Conservation (phyloP, 1,139 yeast genomes). For the Lipomyces yarrowii region DNA sequence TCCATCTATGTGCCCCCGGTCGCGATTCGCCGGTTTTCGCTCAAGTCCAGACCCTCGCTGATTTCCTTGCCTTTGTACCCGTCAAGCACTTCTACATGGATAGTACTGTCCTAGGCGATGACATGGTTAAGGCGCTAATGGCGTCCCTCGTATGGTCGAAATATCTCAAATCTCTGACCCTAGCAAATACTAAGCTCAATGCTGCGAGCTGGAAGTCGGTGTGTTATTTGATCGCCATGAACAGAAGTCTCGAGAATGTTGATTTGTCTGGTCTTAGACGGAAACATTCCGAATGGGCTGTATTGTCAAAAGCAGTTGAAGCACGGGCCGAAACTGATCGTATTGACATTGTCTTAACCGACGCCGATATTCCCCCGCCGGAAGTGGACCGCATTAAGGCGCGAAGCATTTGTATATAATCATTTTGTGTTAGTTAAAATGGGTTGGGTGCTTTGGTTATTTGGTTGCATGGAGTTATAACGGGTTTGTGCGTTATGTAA, state of each 20-base stretch:
- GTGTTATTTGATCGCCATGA: conserved; percentile 28
- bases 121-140: conserved; percentile 16
- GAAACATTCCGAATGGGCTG: conserved; percentile 20
- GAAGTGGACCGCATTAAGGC: conserved; percentile 5
- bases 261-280: conserved; percentile 20
- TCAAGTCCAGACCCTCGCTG: conserved; percentile 27
- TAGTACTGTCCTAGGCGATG: conserved; percentile 8
- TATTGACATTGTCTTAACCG: conserved; percentile 7
- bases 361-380: conserved; percentile 11
- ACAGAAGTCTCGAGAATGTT: conserved; percentile 9
- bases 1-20: conserved; percentile 2
- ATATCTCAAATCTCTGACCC: conserved; percentile 6
- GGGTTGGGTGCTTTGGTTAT: background rate
- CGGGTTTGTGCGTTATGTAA: background rate
- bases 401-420: background rate
- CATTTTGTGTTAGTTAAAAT: background rate
- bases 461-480: conserved; percentile 8
- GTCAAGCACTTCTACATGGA: conserved; percentile 15
- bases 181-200: conserved; percentile 9
- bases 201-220: conserved; percentile 21
- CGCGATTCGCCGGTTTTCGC: conserved; percentile 9
- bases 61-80: conserved; percentile 24
- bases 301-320: conserved; percentile 23
- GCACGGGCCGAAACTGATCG: conserved; percentile 4
- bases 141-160: conserved; percentile 13